Evolutionary conservation across 108 stramenopile species (phyloP), one percentile per base, ranked within the genome.

Genomic region (Skeletonema menzelii): DNA sequence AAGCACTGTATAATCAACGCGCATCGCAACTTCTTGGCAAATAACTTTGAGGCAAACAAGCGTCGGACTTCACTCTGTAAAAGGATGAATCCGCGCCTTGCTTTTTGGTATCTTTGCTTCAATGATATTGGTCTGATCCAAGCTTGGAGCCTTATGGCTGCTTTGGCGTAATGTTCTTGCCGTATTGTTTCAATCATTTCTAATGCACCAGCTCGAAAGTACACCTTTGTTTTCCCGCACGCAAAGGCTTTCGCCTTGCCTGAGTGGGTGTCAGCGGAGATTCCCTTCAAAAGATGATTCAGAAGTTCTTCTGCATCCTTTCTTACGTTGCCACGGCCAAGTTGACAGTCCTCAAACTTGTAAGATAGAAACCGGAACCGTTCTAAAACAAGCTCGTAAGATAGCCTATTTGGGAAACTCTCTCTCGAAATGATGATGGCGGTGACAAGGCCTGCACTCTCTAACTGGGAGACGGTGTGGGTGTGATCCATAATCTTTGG

Each of bases 401-500:
- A 40, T 38, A 97, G 78, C 27, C 87, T 94, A 64, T 96, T 95
- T 14, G 98, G 97, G 81, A 92, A 97, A 31, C 88, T 96, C 53
- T 96, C 94, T 24, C 96, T 82, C 12, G 91, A 84, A 26, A 99
- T 94, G 5, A 77, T 80, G 37, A 94, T 85, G 26, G 97, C 96
- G 65, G 97, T 97, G 27, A 97, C 83, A 24, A 99, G 88, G 19
- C 98, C 98, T 26, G 96, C 95, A 69, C 95, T 97, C 71, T 95
- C 81, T 7, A 99, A 85, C 72, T 99, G 98, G 22, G 82, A 71
- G 59, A 96, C 78, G 26, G 94, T 92, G 40, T 79, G 88, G 38
- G 66, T 35, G 73, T 91, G 87, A 68, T 96, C 88, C 20, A 83
- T 84, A 24, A 83, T 49, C 30, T 75, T 64, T 14, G 91, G 86